Base-by-base conservation (phyloP, 2,329 filamentous ascomycete genomes). In the Dryadomyces quercivorus region DNA sequence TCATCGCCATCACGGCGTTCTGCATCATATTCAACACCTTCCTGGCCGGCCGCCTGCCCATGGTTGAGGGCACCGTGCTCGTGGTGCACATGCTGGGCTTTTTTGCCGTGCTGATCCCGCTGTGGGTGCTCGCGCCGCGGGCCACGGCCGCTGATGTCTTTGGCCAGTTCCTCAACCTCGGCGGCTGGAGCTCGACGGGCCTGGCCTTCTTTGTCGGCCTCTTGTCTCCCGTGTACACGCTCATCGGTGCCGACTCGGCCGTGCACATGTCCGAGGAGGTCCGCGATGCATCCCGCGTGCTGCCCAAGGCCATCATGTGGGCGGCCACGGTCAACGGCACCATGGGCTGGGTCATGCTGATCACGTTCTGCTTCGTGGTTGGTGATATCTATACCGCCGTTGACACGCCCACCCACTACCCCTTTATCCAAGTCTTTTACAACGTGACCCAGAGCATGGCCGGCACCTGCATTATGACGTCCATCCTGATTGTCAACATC, bases 391-490 rank as follows among this genome's bases (percentile, higher is more conserved):
- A 56, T 2, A 54, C 45, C 36, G 52, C 60, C 16, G 44, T 63
- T 53, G 49, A 57, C 18, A 72, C 70, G 0, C 68, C 69, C 0
- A 77, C 76, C 0, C 72, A 72, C 1, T 79, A 77, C 50, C 79
- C 81, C 0, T 81, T 81, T 58, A 81, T 84, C 61, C 70, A 80
- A 51, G 72, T 82, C 21, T 81, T 81, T 56, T 70, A 70, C 57
- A 71, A 78, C 40, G 73, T 72, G 1, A 75, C 76, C 2, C 65
- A 70, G 1, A 75, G 72, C 18, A 63, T 70, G 2, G 71, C 69
- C 1, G 77, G 72, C 0, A 72, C 76, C 0, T 72, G 72, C 1
- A 70, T 73, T 20, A 77, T 80, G 72, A 69, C 71, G 0, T 63
- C 69, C 5, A 69, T 81, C 18, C 64, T 80, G 3, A 68, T 78